Conservation (phyloP, 2,329 filamentous ascomycete species). For the Madurella fahalii region DNA sequence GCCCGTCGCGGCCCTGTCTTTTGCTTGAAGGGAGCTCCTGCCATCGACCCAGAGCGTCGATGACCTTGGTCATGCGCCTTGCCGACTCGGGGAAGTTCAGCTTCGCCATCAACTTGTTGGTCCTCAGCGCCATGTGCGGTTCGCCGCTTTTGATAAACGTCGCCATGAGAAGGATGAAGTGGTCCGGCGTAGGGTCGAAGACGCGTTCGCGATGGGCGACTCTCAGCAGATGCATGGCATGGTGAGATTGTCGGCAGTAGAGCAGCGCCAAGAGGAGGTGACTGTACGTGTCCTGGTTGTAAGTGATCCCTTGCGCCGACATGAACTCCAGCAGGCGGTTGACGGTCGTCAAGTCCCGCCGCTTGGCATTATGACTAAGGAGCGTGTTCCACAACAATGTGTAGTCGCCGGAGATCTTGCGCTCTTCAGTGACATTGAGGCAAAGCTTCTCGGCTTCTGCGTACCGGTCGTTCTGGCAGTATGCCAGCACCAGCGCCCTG, state of each 20-base stretch:
- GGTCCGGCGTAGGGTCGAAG: constrained; percentile 44
- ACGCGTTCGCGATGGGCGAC: constrained; percentile 40
- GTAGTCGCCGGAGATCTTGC: constrained; percentile 44
- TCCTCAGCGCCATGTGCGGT: constrained; percentile 37
- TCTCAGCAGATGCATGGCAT: constrained; percentile 47
- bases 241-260: constrained; percentile 45
- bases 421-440: constrained; percentile 48
- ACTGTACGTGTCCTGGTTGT: constrained; percentile 48
- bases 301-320: constrained; percentile 43
- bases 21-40: constrained; percentile 26
- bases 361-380: constrained; percentile 63
- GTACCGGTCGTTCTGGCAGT: constrained; percentile 54
- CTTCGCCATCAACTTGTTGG: constrained; percentile 42
- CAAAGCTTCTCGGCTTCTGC: constrained; percentile 57
- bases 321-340: constrained; percentile 48
- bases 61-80: constrained; percentile 40
- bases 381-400: constrained; percentile 76
- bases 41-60: constrained; percentile 39
- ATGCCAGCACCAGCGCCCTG: constrained; percentile 62
- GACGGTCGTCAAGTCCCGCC: constrained; percentile 49
- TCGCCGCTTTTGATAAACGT: constrained; percentile 46
- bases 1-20: constrained; percentile 15
- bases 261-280: constrained; percentile 48
- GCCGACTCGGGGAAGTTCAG: constrained; percentile 41
- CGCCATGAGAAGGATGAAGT: constrained; percentile 52